Conservation (phyloP, 192 early-diverging fungal species). For the Pilobolus umbonatus region DNA sequence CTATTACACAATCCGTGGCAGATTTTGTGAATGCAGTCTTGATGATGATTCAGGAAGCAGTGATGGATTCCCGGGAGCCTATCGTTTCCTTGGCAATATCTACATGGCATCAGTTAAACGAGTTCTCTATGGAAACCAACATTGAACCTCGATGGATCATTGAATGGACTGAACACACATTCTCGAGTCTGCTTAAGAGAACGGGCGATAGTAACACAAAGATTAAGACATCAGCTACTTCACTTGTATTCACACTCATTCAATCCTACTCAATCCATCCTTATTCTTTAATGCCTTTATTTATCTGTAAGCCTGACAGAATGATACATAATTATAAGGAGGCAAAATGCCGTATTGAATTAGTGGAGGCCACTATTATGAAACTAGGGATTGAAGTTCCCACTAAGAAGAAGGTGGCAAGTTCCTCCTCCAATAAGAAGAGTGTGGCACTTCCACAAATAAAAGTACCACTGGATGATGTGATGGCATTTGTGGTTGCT, state of each 20-base stretch:
- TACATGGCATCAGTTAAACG: slow-evolving; percentile 15
- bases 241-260: slow-evolving; percentile 9
- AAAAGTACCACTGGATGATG: slow-evolving; percentile 1
- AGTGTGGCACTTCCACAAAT: not conserved
- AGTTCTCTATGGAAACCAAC: slow-evolving; percentile 4
- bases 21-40: slow-evolving; percentile 14
- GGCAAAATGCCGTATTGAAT: slow-evolving; percentile 12
- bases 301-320: slow-evolving; percentile 17
- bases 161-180: slow-evolving; percentile 14
- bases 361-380: slow-evolving; percentile 11
- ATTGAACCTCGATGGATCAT: not conserved
- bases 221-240: slow-evolving; percentile 4
- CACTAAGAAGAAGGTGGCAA: not conserved
- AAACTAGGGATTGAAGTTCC: not conserved
- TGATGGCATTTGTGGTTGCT: slow-evolving; percentile 15
- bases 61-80: slow-evolving; percentile 22
- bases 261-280: slow-evolving; percentile 1
- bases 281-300: slow-evolving; percentile 4
- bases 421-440: not conserved
- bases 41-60: slow-evolving; percentile 23
- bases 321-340: slow-evolving; percentile 22
- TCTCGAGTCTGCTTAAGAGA: slow-evolving; percentile 17
- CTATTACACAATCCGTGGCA: not conserved
- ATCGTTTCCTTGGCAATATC: slow-evolving; percentile 15
- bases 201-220: slow-evolving; percentile 10